phyloP scores from a whole-genome alignment of 139 green algal species.

The Asterochloris sp. region DNA sequence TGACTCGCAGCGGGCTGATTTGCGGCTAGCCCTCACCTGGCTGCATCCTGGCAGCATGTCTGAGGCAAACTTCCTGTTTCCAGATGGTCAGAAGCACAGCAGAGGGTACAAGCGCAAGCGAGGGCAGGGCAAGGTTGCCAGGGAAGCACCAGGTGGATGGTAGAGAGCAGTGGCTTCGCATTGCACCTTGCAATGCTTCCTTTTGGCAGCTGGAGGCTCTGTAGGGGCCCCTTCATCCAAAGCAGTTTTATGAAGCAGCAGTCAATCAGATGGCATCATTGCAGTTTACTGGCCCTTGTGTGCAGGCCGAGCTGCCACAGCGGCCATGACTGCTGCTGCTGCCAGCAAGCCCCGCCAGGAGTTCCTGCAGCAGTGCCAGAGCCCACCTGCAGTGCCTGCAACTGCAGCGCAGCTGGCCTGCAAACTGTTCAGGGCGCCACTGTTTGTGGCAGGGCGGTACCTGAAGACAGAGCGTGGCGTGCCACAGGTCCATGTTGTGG shows the following conservation, averaged over 20 bases:
- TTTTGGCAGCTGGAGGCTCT: background rate
- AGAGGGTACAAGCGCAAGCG: conserved; percentile 12
- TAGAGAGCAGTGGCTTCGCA: background rate
- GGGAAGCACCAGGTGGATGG: background rate
- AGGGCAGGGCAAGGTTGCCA: conserved; percentile 3
- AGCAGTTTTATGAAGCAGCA: background rate
- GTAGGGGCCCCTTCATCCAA: background rate
- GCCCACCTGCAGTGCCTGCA: background rate
- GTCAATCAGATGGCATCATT: background rate
- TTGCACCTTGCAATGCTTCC: background rate
- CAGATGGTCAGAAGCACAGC: background rate
- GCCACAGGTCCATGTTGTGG: background rate
- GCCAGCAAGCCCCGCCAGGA: background rate
- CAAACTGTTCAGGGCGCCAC: background rate
- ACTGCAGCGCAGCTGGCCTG: background rate
- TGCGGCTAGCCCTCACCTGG: conserved; percentile 1
- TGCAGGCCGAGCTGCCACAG: conserved; percentile 3
- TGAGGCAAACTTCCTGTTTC: conserved; percentile 15
- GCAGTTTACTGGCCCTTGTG: background rate
- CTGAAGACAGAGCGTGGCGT: conserved; percentile 3
- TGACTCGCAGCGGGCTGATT: no score
- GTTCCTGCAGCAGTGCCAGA: background rate
- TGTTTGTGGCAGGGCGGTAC: conserved; percentile 17
- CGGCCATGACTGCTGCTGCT: background rate
- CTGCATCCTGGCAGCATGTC: conserved; percentile 1